These are phyloP conservation scores for Coemansia sp. DNA, from an alignment of 192 early-diverging fungal genomes.

Conservation along the genomic window DNA sequence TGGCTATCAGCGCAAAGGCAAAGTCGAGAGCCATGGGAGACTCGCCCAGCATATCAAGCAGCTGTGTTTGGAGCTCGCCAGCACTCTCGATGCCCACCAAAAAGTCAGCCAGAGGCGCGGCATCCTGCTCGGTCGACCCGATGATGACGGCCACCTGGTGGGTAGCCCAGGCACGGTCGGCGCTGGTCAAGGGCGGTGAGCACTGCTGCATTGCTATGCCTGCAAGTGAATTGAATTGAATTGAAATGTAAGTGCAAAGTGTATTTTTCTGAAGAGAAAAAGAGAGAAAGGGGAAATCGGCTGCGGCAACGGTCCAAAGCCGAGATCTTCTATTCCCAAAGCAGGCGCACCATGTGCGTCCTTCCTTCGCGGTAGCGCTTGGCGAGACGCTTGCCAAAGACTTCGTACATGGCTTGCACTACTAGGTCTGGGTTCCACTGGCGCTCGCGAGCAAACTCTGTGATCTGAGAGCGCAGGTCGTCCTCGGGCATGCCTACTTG, in stretches of 20 bases:
- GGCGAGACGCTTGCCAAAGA: slow-evolving; percentile 49
- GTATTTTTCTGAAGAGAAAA: not conserved
- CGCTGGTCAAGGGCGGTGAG: slow-evolving; percentile 9
- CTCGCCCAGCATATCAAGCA: slow-evolving; percentile 52
- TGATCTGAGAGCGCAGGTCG: slow-evolving; percentile 33
- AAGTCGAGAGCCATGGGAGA: slow-evolving; percentile 47
- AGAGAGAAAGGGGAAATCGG: not conserved
- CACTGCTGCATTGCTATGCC: not conserved
- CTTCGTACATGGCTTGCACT: slow-evolving; percentile 52
- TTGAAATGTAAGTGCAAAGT: not conserved
- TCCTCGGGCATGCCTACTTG: slow-evolving; percentile 38
- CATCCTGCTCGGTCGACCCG: slow-evolving; percentile 32
- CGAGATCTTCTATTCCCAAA: slow-evolving; percentile 28
- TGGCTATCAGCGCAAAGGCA: slow-evolving; percentile 30
- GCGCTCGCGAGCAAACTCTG: slow-evolving; percentile 51
- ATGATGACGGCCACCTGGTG: slow-evolving; percentile 41
- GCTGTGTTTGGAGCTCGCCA: slow-evolving; percentile 38
- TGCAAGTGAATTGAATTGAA: not conserved
- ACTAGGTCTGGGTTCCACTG: slow-evolving; percentile 50
- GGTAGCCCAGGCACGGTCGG: slow-evolving; percentile 37
- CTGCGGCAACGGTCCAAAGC: not conserved
- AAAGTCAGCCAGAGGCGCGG: slow-evolving; percentile 42
- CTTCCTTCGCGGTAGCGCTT: slow-evolving; percentile 44
- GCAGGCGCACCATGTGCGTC: slow-evolving; percentile 44
- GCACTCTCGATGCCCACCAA: slow-evolving; percentile 23